Conservation (phyloP, 164 flowering plant species). For the Echeveria elegans region DNA sequence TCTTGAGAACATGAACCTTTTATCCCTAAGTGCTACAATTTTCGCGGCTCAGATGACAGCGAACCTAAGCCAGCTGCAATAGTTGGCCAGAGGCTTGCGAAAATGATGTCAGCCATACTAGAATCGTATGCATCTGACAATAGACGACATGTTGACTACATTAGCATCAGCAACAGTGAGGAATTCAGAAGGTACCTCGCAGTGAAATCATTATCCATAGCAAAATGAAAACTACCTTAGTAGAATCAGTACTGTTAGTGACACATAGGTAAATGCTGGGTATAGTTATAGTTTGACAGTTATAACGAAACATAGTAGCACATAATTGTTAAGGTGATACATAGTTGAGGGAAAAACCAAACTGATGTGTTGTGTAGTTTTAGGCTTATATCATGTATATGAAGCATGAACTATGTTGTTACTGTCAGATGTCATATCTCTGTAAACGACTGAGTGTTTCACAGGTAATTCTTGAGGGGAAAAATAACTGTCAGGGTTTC, state of each 20-base stretch:
- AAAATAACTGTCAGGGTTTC: not conserved
- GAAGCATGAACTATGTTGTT: not conserved
- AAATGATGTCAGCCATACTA: constrained; percentile 79
- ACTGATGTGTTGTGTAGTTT: too few relatives aligned
- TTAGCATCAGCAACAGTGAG: constrained; percentile 68
- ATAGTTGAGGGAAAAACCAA: too few relatives aligned
- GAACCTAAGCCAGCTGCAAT: constrained; percentile 54
- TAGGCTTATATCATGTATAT: too few relatives aligned
- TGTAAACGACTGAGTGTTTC: too few relatives aligned
- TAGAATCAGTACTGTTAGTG: not conserved
- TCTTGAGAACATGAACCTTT: constrained; percentile 82
- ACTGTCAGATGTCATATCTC: too few relatives aligned
- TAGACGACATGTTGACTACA: constrained; percentile 54
- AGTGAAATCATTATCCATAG: not conserved
- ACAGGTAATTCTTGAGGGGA: too few relatives aligned
- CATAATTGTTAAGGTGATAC: not conserved
- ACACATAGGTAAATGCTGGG: not conserved
- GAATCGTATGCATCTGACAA: constrained; percentile 85
- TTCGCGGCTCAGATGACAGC: constrained; percentile 49
- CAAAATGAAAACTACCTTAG: not conserved
- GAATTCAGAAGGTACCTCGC: constrained; percentile 74
- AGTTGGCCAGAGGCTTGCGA: constrained; percentile 47
- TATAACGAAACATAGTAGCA: not conserved
- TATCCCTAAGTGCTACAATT: constrained; percentile 71
- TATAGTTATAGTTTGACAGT: not conserved